Percentiles rank a stretch among this genome's conserved stretches.
These are phyloP conservation scores for Ambrosiella beaveri DNA, from an alignment of 2,329 filamentous ascomycete genomes.

Conservation along the genomic window DNA sequence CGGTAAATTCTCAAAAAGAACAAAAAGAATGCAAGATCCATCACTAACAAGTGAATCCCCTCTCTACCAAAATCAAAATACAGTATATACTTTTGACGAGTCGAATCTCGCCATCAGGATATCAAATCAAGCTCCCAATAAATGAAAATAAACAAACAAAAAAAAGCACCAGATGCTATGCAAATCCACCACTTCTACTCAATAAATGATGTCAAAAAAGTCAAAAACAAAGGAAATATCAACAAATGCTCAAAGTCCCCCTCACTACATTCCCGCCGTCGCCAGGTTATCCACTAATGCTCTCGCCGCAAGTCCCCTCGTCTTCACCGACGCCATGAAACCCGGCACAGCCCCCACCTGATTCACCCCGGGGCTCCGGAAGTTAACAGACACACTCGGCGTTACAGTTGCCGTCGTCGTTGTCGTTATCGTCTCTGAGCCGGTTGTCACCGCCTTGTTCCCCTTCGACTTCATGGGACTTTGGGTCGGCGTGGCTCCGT, in stretches of 20 bases:
- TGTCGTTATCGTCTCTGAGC: conserved; percentile 15
- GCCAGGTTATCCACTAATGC: conserved; percentile 4
- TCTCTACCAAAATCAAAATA: not conserved
- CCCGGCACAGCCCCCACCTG: conserved; percentile 59
- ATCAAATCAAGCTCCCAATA: not conserved
- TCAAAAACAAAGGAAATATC: not conserved
- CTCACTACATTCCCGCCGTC: not conserved
- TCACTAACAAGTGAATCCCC: no score
- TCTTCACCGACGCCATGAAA: conserved; percentile 24
- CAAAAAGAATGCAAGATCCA: no score
- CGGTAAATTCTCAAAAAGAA: no score
- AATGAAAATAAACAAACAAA: not conserved
- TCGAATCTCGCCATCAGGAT: not conserved
- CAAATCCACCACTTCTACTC: not conserved
- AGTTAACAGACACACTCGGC: conserved; percentile 18
- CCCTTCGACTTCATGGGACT: conserved; percentile 16
- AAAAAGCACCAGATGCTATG: not conserved
- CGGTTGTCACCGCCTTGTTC: not conserved
- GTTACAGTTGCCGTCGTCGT: not conserved
- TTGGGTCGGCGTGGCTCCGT: not conserved
- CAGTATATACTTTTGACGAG: not conserved
- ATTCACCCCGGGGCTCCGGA: conserved; percentile 56
- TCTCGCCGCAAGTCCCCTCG: conserved; percentile 5
- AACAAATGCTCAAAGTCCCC: not conserved
- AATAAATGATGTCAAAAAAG: not conserved